Evolutionary conservation across 148 eudicot species (phyloP), one percentile per base, ranked within the genome.

Genomic region (Vaccinium macrocarpon): DNA sequence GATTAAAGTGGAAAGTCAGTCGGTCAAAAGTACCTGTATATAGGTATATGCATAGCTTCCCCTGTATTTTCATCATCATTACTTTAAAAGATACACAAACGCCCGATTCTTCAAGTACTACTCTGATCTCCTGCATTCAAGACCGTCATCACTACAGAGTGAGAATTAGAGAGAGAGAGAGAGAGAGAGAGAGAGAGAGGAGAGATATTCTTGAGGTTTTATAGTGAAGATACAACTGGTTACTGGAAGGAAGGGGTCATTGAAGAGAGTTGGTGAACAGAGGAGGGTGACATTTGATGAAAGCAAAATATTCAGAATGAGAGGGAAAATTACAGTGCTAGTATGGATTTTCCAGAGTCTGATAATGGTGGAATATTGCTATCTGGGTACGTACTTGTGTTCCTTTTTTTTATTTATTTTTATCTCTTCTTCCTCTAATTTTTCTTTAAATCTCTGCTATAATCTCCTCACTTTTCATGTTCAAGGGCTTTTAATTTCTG

Each of bases 31-130:
- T 61, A 21, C 68, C 62, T 57, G 6, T 18, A 57, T 57, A 42
- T 42, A 42, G 1, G 35, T 2, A 32, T 35, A 35, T 35, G 38
- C 4, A 52, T 8, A 52, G 55, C 55, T 52, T 52, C 14, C 55
- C 14, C 55, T 52, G 10, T 18, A 56, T 18, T 13, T 13, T 3
- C 5, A 12, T 53, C 5, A 12, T 53, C 56, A 53, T 52, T 10
- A 56, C 61, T 56, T 18, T 6, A 5, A 5, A 5, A 50, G 61
- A 66, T 50, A 16, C 16, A 32, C 25, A 88, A 86, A 62, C 85
- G 82, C 78, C 77, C 59, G 88, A 88, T 88, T 86, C 90, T 88
- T 84, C 90, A 81, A n/a, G 16, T 84, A 4, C 90, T 74, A 73
- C 18, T 57, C 21, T 19, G 2, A 38, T 10, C 87, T 78, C 57